A percentile compares a stretch with the other conserved stretches of the same genome.
phyloP scores from a whole-genome alignment of 495 filamentous ascomycete genomes.

The Aspergillus carlsbadensis region DNA sequence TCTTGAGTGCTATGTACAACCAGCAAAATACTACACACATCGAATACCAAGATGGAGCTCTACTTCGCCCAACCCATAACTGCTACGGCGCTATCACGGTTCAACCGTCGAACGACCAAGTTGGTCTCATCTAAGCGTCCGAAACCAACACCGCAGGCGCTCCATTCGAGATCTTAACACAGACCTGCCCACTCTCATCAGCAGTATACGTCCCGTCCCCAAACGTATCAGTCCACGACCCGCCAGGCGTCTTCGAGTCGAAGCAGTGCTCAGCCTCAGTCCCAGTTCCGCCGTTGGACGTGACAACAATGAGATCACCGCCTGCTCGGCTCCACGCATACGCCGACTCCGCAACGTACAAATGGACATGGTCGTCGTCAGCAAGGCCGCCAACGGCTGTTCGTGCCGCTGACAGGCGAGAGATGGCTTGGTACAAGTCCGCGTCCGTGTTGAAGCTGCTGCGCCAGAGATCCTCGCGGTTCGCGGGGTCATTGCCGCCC shows the following conservation, averaged over 20 bases:
- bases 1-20: too few relatives aligned
- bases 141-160: background rate
- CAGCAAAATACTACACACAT: too few relatives aligned
- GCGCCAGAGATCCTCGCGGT: constrained; percentile 77
- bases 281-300: background rate
- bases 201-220: background rate
- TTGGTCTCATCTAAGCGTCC: background rate
- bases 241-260: background rate
- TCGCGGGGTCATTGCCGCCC: constrained; percentile 61
- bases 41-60: too few relatives aligned
- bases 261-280: background rate
- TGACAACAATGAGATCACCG: background rate
- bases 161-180: background rate
- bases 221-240: background rate
- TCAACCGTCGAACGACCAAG: too few relatives aligned
- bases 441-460: constrained; percentile 54
- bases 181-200: background rate
- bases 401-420: background rate
- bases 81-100: too few relatives aligned
- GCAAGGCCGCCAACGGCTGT: background rate
- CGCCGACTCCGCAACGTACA: background rate
- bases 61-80: too few relatives aligned
- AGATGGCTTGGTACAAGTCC: constrained; percentile 12
- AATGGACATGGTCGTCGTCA: background rate
- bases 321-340: background rate